phyloP scores from a whole-genome alignment of 2,329 filamentous ascomycete species.

The Furcasterigmium sp. region DNA sequence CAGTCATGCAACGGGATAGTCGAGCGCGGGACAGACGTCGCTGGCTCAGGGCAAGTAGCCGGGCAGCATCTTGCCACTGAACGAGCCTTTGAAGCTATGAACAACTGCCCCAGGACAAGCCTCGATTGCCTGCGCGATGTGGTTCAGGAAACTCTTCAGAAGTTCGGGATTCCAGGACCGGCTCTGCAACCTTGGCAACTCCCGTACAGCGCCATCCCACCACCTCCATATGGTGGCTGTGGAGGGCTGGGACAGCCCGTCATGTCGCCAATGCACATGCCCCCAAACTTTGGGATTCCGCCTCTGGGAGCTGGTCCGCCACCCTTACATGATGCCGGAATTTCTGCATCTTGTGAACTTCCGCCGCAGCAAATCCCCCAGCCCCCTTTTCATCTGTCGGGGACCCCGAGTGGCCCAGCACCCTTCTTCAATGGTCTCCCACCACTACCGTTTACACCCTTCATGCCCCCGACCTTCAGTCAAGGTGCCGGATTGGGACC shows the following conservation, averaged over 20 bases:
- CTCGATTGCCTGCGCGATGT: conserved; percentile 2
- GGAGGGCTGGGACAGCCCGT: neutral
- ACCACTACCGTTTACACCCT: no score
- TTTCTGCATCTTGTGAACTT: no score
- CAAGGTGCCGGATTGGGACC: neutral
- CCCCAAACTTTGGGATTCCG: neutral
- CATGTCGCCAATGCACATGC: neutral
- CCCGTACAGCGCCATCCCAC: neutral
- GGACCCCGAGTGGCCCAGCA: no score
- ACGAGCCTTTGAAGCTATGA: neutral
- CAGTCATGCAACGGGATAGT: neutral
- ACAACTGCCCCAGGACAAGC: neutral
- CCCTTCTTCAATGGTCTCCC: no score
- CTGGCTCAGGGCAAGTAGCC: neutral
- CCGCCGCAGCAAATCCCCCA: no score
- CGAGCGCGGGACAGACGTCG: neutral
- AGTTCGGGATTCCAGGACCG: conserved; percentile 2
- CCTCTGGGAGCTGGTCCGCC: no score
- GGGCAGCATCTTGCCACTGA: neutral
- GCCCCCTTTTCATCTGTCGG: no score
- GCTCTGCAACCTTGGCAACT: neutral
- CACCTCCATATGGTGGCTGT: neutral
- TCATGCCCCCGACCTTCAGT: neutral
- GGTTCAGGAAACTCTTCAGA: conserved; percentile 5
- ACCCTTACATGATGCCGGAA: no score